Evolutionary conservation across 768 basidiomycete genomes (phyloP), one percentile per base, ranked within the genome.

Genomic region (Amanita inopinata): DNA sequence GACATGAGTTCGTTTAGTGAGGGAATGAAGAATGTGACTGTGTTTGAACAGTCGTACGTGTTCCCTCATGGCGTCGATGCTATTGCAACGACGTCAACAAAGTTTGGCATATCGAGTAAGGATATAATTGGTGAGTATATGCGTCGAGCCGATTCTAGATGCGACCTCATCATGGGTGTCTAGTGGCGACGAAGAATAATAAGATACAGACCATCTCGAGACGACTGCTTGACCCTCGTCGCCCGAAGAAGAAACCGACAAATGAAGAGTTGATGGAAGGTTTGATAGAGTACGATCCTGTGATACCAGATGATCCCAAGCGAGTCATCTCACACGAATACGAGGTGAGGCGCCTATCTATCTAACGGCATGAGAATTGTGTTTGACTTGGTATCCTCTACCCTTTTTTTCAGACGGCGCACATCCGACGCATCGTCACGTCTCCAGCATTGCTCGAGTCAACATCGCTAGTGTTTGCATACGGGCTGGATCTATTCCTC

Each of bases 371-470:
- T 22, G 4, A 32, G 9, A n/a, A 14, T 17, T 28, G 8, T 7
- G 5, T 41, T 33, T 32, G 15, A 33, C 38, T 19, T 40, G 4
- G 25, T 32, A 18, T n/a, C 36, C 25, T 36, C 23, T 5, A 14
- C n/a, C 15, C 43, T 46, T 37, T n/a, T 33, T 7, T 33, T 17
- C 52, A 89, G 85, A 75, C 91, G 23, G 72, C 77, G 10, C 77
- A 79, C 38, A 69, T 78, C n/a, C 69, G 71, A 30, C 64, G 67
- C 12, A 80, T 98, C 36, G 51, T 83, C 11, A 82, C 92, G 1
- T 73, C 88, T 0, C 87, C 93, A 0, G 80, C 92, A 0, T 70
- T 88, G 2, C 74, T 96, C 18, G 94, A 98, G 60, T 93, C 90
- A 3, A 97, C 91, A 0, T 91, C 91, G 0, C 62, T 97, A 4